Percentiles rank a stretch among this genome's conserved stretches.
Conservation (phyloP, 805 yeast species). For the Schwanniomyces polymorphus region DNA sequence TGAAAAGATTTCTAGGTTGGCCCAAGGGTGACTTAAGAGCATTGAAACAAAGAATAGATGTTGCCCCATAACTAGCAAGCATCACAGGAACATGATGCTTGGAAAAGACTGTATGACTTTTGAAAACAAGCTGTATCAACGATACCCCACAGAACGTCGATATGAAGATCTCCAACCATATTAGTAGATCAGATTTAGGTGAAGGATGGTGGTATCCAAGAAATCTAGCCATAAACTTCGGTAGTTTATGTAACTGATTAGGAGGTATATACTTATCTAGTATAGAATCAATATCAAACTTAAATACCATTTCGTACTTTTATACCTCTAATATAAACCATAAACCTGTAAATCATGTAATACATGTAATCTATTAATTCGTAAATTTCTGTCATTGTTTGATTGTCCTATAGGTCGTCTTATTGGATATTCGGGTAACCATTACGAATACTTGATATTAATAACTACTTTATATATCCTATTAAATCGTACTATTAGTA, state of each 20-base stretch:
- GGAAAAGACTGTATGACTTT: conserved; percentile 36
- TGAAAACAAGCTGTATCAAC: conserved; percentile 47
- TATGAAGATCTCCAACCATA: conserved; percentile 48
- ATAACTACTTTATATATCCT: no score
- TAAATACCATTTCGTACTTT: conserved; percentile 39
- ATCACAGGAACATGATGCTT: conserved; percentile 46
- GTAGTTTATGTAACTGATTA: conserved; percentile 27
- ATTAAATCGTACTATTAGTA: no score
- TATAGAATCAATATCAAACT: conserved; percentile 35
- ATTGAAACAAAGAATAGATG: conserved; percentile 60
- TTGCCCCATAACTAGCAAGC: conserved; percentile 62
- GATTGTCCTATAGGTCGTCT: no score
- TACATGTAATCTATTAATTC: no score
- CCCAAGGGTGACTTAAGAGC: conserved; percentile 55
- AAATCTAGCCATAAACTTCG: conserved; percentile 32
- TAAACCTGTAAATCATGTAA: no score
- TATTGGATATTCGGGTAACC: no score
- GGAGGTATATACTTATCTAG: conserved; percentile 27
- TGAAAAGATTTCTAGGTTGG: conserved; percentile 61
- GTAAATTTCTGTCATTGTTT: no score
- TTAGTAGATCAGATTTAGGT: conserved; percentile 34
- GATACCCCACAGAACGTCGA: conserved; percentile 16
- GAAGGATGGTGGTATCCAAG: conserved; percentile 37
- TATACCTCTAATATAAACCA: no score
- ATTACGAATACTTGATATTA: no score